phyloP scores from a whole-genome alignment of 1,284 basidiomycete genomes.

The Cutaneotrichosporon cutaneum region DNA sequence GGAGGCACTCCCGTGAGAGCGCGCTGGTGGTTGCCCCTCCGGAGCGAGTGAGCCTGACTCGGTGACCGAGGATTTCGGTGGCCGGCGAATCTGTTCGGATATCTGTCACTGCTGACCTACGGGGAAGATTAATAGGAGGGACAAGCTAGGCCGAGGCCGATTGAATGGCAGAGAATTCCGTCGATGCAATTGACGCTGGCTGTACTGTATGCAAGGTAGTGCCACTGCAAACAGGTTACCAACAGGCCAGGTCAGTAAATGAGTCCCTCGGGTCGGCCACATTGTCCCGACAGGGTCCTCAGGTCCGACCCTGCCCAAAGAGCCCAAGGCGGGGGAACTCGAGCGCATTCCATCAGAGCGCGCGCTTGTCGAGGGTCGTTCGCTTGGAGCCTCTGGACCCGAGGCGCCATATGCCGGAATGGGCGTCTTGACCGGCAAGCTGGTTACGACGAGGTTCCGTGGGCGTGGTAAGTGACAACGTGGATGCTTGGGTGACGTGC shows the following conservation, averaged over 20 bases:
- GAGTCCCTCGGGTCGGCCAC: not conserved
- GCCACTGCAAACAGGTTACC: too few species aligned
- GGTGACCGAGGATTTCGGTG: too few species aligned
- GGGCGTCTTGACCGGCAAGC: not conserved
- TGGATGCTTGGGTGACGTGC: not conserved
- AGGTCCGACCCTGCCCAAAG: conserved; percentile 2
- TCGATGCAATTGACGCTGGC: too few species aligned
- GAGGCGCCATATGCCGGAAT: not conserved
- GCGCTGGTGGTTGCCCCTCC: too few species aligned
- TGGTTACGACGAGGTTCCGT: not conserved
- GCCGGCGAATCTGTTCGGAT: too few species aligned
- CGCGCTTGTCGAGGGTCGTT: not conserved
- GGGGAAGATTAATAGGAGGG: too few species aligned
- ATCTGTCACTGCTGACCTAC: too few species aligned
- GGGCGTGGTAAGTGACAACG: not conserved
- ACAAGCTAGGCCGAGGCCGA: too few species aligned
- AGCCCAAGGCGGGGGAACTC: not conserved
- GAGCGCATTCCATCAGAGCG: not conserved
- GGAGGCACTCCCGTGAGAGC: not conserved
- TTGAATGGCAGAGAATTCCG: too few species aligned
- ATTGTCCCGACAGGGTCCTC: conserved; percentile 4
- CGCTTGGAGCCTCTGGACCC: not conserved
- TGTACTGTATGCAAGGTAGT: too few species aligned
- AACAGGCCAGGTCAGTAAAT: too few species aligned
- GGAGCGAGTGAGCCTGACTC: too few species aligned